phyloP scores from a whole-genome alignment of 352 stramenopile species.

The Phytophthora kernoviae region DNA sequence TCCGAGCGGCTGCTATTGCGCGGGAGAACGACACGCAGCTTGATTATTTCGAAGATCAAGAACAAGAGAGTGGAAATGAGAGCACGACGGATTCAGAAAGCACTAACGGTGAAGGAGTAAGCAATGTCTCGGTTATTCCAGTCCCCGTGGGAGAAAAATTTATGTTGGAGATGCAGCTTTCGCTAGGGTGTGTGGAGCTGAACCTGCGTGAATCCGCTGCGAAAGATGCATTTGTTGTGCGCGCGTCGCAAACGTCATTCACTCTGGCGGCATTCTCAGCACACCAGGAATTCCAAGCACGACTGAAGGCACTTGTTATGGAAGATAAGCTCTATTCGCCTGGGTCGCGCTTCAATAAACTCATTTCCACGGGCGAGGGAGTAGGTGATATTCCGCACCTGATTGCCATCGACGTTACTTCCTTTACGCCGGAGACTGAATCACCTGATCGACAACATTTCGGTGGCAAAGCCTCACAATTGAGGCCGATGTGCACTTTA shows the following conservation, averaged over 20 bases:
- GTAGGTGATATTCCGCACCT: conserved; percentile 37
- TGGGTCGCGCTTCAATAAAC: conserved; percentile 56
- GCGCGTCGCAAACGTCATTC: conserved; percentile 54
- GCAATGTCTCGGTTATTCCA: neutral
- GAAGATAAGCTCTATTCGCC: conserved; percentile 66
- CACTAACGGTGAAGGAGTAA: conserved; percentile 12
- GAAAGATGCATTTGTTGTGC: conserved; percentile 60
- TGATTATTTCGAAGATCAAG: conserved; percentile 28
- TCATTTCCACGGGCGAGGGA: conserved; percentile 63
- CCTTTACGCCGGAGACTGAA: conserved; percentile 32
- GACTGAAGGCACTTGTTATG: conserved; percentile 64
- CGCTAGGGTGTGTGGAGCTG: conserved; percentile 54
- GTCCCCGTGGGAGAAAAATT: conserved; percentile 41
- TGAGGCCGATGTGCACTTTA: conserved; percentile 66
- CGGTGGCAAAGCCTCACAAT: conserved; percentile 23
- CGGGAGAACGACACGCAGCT: conserved; percentile 16
- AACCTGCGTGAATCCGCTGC: conserved; percentile 52
- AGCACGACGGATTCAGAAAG: conserved; percentile 17
- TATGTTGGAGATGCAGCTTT: conserved; percentile 54
- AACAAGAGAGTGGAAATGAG: conserved; percentile 20
- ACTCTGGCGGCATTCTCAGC: conserved; percentile 47
- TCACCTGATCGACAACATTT: conserved; percentile 3
- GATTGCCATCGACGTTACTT: conserved; percentile 53
- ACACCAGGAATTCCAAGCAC: conserved; percentile 54
- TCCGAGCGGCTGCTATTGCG: conserved; percentile 26